Evolutionary conservation across 345 rosid genomes (phyloP).

Genomic region (Crucihimalaya himalaica): DNA sequence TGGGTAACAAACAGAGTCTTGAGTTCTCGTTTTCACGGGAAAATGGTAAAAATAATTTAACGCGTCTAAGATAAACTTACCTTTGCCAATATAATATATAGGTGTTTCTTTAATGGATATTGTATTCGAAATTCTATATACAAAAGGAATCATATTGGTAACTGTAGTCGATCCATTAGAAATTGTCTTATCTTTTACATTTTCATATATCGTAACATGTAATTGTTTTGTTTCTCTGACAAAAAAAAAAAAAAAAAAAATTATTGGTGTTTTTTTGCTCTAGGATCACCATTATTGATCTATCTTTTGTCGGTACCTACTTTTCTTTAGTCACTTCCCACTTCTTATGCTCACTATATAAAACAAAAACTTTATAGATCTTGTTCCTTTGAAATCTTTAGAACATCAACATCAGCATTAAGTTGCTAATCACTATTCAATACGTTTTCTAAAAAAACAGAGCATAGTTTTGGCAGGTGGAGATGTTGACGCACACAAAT

Average conservation of each 20-base stretch:
- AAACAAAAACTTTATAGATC: slow-evolving; percentile 33
- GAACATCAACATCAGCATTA: slow-evolving; percentile 12
- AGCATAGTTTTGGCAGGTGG: slow-evolving; percentile 52
- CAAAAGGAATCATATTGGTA: slow-evolving; percentile 5
- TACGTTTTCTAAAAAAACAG: neutral
- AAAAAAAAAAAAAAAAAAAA: too few relatives aligned
- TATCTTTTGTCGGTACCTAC: slow-evolving; percentile 38
- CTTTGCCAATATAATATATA: neutral
- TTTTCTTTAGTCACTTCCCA: slow-evolving; percentile 30
- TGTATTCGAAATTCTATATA: neutral
- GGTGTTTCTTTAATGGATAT: too few relatives aligned
- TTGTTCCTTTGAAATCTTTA: slow-evolving; percentile 10
- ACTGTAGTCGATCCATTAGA: neutral
- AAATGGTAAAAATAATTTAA: slow-evolving; percentile 5
- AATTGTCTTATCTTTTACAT: neutral
- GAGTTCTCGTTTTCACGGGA: slow-evolving; percentile 13
- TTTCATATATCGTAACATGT: neutral
- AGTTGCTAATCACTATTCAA: neutral
- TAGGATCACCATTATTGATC: slow-evolving; percentile 32
- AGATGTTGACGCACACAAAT: slow-evolving; percentile 53
- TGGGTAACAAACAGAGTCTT: slow-evolving; percentile 1
- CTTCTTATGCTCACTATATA: slow-evolving; percentile 15
- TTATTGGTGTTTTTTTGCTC: neutral
- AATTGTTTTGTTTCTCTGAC: neutral
- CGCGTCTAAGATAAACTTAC: neutral